These are phyloP conservation scores for Paramarasmius palmivorus DNA, from an alignment of 1,284 basidiomycete genomes.

Conservation along the genomic window DNA sequence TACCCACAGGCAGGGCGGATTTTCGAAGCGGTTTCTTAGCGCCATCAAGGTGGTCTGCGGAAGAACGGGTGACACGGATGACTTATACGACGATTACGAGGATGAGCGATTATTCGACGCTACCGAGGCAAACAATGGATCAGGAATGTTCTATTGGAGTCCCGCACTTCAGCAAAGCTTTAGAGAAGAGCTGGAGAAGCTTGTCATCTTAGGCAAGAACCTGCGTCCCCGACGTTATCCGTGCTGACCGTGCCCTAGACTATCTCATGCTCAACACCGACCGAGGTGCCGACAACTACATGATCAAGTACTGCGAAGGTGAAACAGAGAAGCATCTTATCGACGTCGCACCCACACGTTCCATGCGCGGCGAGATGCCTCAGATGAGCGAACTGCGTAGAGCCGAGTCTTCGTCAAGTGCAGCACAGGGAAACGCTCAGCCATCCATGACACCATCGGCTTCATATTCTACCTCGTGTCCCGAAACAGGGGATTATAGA, in stretches of 20 bases:
- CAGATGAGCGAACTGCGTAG: conserved; percentile 66
- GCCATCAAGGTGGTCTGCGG: conserved; percentile 79
- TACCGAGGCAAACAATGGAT: conserved; percentile 52
- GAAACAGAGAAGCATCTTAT: conserved; percentile 73
- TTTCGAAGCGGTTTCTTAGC: conserved; percentile 64
- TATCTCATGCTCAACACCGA: conserved; percentile 91
- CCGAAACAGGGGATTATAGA: conserved; percentile 38
- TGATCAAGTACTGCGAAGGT: conserved; percentile 84
- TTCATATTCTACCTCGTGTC: conserved; percentile 24
- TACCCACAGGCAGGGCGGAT: conserved; percentile 63
- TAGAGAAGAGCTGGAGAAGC: conserved; percentile 85
- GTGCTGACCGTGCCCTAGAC: conserved; percentile 42
- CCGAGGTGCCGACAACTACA: conserved; percentile 82
- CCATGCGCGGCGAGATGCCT: conserved; percentile 64
- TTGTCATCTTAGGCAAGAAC: conserved; percentile 74
- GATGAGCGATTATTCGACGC: conserved; percentile 69
- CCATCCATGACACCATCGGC: conserved; percentile 27
- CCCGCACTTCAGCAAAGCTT: conserved; percentile 76
- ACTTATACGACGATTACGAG: conserved; percentile 69
- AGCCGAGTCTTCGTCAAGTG: conserved; percentile 40
- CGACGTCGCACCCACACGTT: conserved; percentile 74
- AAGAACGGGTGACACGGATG: conserved; percentile 72
- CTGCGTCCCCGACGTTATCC: not conserved
- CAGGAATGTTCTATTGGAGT: conserved; percentile 80
- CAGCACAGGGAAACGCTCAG: conserved; percentile 37